These are phyloP conservation scores for Fraxinus dipetala DNA, from an alignment of 305 asterid species.

Conservation along the genomic window DNA sequence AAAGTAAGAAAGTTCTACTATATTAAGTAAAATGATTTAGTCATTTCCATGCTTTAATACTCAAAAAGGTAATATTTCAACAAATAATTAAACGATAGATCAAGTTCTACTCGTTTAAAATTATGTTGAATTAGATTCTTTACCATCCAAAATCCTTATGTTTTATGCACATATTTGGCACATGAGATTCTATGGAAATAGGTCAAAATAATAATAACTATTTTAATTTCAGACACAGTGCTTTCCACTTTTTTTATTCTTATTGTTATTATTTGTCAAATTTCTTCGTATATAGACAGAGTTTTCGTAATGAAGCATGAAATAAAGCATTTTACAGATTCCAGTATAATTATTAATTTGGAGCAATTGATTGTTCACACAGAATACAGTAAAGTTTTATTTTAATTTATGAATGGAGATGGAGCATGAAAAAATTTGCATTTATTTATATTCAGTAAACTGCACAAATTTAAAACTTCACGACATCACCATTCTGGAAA, in stretches of 20 bases:
- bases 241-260: not conserved
- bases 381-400: not conserved
- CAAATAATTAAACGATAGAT: not conserved
- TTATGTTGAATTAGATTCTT: not conserved
- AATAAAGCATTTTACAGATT: not conserved
- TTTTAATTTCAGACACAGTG: not conserved
- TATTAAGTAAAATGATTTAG: not conserved
- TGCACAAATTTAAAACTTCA: not conserved
- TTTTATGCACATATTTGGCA: not conserved
- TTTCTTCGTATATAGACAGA: not conserved
- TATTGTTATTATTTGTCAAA: not conserved
- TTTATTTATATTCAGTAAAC: not conserved
- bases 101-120: not conserved
- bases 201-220: not conserved
- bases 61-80: not conserved
- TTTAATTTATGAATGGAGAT: not conserved
- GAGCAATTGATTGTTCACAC: not conserved
- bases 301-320: not conserved
- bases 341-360: not conserved
- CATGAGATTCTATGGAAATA: not conserved
- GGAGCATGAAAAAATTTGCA: not conserved
- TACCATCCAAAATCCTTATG: not conserved
- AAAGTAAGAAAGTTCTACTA: not conserved
- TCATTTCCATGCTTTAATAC: not conserved
- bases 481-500: not conserved